A percentile compares a stretch with the other conserved stretches of the same genome.
Conservation (phyloP, 441 rosid species). For the Adansonia madagascariensis region DNA sequence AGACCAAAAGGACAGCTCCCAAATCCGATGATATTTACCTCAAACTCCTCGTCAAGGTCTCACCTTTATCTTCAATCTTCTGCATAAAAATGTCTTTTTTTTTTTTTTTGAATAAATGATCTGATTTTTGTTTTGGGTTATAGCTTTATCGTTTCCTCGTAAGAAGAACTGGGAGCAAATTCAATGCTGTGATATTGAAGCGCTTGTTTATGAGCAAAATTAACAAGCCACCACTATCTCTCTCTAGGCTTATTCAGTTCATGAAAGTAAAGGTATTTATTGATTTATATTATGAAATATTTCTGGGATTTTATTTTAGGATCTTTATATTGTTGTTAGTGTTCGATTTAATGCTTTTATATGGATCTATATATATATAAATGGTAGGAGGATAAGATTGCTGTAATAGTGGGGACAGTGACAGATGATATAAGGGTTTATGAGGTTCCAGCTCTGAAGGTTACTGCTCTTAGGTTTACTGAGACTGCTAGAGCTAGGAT, state of each 20-base stretch:
- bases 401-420: slow-evolving; percentile 82
- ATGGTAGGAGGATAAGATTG: slow-evolving; percentile 70
- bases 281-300: background rate
- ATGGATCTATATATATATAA: background rate
- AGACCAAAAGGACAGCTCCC: slow-evolving; percentile 78
- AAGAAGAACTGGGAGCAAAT: slow-evolving; percentile 86
- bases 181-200: slow-evolving; percentile 87
- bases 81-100: background rate
- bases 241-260: slow-evolving; percentile 63
- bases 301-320: background rate
- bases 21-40: slow-evolving; percentile 93
- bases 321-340: background rate
- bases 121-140: background rate
- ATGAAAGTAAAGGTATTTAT: slow-evolving; percentile 63
- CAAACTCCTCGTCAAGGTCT: slow-evolving; percentile 69
- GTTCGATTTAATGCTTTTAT: background rate
- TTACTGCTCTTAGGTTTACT: slow-evolving; percentile 82
- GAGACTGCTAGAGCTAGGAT: slow-evolving; percentile 90
- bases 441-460: slow-evolving; percentile 80
- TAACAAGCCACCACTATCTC: slow-evolving; percentile 86
- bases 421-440: slow-evolving; percentile 84
- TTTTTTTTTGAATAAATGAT: background rate
- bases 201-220: slow-evolving; percentile 93
- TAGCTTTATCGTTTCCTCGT: slow-evolving; percentile 80
- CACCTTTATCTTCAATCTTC: background rate